These are phyloP conservation scores for Apodospora peruviana DNA, from an alignment of 495 filamentous ascomycete species.

Conservation along the genomic window DNA sequence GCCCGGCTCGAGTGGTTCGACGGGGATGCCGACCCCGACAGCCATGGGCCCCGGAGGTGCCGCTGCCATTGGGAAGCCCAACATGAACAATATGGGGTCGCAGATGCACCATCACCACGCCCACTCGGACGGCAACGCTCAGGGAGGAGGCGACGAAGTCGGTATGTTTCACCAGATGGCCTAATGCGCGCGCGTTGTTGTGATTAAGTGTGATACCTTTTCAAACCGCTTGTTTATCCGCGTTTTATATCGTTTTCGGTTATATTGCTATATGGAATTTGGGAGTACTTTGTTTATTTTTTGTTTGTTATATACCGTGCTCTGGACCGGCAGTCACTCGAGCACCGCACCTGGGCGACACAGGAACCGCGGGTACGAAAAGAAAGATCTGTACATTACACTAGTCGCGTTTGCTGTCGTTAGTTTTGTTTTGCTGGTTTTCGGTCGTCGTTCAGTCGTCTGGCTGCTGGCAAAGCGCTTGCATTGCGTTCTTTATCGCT, in stretches of 20 bases:
- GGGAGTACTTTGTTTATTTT: constrained; percentile 26
- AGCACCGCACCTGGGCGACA: constrained; percentile 29
- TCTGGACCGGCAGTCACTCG: constrained; percentile 2
- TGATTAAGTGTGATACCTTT: constrained; percentile 49
- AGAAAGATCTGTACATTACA: constrained; percentile 39
- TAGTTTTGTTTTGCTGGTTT: constrained; percentile 34
- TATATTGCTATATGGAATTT: constrained; percentile 20
- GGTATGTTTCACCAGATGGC: constrained; percentile 90
- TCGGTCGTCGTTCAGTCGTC: constrained; percentile 34
- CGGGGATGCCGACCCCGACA: constrained; percentile 48
- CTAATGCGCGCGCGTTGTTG: constrained; percentile 42
- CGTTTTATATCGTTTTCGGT: constrained; percentile 10
- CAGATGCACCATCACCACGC: constrained; percentile 63
- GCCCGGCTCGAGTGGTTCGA: constrained; percentile 46
- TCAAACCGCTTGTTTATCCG: constrained; percentile 25
- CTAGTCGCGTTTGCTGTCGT: constrained; percentile 35
- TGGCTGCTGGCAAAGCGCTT: constrained; percentile 28
- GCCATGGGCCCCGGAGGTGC: constrained; percentile 39
- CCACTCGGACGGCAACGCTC: constrained; percentile 62
- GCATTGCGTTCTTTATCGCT: constrained; percentile 17
- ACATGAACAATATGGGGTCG: constrained; percentile 55
- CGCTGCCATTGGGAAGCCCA: constrained; percentile 50
- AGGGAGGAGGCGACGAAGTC: constrained; percentile 76
- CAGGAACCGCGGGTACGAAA: constrained; percentile 32
- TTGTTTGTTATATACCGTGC: constrained; percentile 38